Conservation (phyloP, 805 yeast species). For the Candida anglica region DNA sequence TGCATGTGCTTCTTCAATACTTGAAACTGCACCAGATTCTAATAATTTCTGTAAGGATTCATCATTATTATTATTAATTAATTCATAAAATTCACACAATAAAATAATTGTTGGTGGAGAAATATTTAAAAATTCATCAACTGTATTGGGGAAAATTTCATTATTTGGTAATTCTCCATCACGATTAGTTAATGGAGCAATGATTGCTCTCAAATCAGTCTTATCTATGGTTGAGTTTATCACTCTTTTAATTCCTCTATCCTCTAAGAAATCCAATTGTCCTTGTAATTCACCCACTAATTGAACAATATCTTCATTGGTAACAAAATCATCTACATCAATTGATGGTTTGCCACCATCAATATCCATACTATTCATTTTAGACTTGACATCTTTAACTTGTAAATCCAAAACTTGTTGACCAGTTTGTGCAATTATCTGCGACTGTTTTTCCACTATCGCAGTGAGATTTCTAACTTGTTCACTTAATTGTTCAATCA, state of each 20-base stretch:
- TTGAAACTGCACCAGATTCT: constrained; percentile 6
- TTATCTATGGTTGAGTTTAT: constrained; percentile 52
- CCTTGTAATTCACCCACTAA: constrained; percentile 87
- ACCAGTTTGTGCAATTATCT: constrained; percentile 71
- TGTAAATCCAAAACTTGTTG: constrained; percentile 71
- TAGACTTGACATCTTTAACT: constrained; percentile 46
- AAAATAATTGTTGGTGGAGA: constrained; percentile 43
- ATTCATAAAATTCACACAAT: constrained; percentile 70
- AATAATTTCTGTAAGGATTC: constrained; percentile 8
- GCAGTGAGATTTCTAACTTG: constrained; percentile 51
- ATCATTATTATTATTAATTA: constrained; percentile 49
- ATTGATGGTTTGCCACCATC: constrained; percentile 12
- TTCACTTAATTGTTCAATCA: constrained; percentile 25
- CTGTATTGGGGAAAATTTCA: constrained; percentile 54
- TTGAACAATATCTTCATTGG: constrained; percentile 82
- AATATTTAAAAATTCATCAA: constrained; percentile 48
- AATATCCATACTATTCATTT: constrained; percentile 21
- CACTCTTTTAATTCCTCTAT: constrained; percentile 67
- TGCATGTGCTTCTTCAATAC: constrained; percentile 7
- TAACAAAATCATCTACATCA: constrained; percentile 58
- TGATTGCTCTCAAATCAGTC: constrained; percentile 27
- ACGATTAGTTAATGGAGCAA: constrained; percentile 74
- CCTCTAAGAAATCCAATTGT: constrained; percentile 76
- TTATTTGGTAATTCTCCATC: constrained; percentile 68
- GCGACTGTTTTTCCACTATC: constrained; percentile 60